Percentiles rank a stretch among this genome's conserved stretches.
phyloP scores from a whole-genome alignment of 2,329 filamentous ascomycete genomes.

The Dactylella cylindrospora region DNA sequence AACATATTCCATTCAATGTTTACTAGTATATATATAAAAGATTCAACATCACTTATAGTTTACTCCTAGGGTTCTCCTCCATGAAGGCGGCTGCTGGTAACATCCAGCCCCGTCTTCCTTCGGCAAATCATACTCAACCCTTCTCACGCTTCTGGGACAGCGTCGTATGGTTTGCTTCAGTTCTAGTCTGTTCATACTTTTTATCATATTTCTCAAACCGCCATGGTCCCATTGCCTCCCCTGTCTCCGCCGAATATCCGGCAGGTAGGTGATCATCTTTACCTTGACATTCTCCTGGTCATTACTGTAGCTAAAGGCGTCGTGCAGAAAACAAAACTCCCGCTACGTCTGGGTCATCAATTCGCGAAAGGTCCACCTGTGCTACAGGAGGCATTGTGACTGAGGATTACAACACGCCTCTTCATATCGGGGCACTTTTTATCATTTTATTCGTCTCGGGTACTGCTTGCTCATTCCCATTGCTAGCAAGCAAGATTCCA shows the following conservation, averaged over 20 bases:
- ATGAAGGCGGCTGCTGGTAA: conserved; percentile 7
- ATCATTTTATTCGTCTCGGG: conserved; percentile 19
- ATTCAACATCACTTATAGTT: too few relatives aligned
- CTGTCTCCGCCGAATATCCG: not conserved
- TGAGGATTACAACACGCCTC: not conserved
- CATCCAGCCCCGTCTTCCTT: conserved; percentile 1
- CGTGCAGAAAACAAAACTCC: too few relatives aligned
- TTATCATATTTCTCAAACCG: not conserved
- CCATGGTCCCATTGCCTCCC: not conserved
- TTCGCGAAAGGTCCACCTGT: not conserved
- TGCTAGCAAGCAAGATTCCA: conserved; percentile 63
- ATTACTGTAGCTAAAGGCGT: too few relatives aligned
- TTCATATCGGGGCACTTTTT: conserved; percentile 41
- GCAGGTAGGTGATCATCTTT: too few relatives aligned
- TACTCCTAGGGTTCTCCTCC: conserved; percentile 9
- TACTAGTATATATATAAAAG: too few relatives aligned
- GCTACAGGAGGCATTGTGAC: not conserved
- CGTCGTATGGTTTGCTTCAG: conserved; percentile 7
- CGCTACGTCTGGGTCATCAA: not conserved
- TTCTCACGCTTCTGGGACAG: conserved; percentile 1
- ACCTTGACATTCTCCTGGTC: too few relatives aligned
- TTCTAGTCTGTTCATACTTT: conserved; percentile 1
- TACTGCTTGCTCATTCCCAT: conserved; percentile 66
- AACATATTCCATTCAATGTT: too few relatives aligned
- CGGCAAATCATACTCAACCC: not conserved